Evolutionary conservation across 140 eudicot genomes (phyloP).

Genomic region (Anethum foeniculum): DNA sequence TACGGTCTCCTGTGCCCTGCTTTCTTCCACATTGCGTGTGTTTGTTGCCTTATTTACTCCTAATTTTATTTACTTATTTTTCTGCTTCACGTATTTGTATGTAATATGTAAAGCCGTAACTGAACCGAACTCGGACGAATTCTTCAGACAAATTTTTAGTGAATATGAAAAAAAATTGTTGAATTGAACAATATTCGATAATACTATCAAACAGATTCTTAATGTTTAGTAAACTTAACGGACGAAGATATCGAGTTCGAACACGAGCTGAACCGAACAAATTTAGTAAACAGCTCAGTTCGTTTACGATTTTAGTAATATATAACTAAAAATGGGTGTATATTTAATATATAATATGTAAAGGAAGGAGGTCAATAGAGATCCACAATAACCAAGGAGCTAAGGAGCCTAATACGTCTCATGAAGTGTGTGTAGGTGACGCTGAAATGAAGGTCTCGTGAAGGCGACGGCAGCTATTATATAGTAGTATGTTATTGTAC

Average conservation of each 20-base stretch:
- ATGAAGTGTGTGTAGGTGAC: constrained; percentile 14
- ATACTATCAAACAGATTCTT: too few relatives aligned
- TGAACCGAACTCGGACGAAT: too few relatives aligned
- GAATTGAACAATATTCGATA: too few relatives aligned
- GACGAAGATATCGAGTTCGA: too few relatives aligned
- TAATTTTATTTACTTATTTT: neutral
- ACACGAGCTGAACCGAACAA: too few relatives aligned
- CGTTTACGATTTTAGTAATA: too few relatives aligned
- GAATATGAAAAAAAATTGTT: too few relatives aligned
- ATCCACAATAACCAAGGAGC: constrained; percentile 15
- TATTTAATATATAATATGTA: neutral
- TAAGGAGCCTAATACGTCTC: neutral
- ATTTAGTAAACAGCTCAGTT: too few relatives aligned
- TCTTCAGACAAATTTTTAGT: too few relatives aligned
- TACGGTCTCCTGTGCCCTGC: constrained; percentile 11
- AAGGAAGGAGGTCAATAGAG: constrained; percentile 17
- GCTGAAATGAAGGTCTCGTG: constrained; percentile 68
- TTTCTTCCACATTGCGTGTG: constrained; percentile 29
- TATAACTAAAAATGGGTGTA: neutral
- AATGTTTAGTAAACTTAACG: too few relatives aligned
- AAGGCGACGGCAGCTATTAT: constrained; percentile 64
- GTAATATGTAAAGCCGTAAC: too few relatives aligned
- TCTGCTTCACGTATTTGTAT: neutral
- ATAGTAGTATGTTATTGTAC: neutral
- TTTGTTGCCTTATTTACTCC: constrained; percentile 13